Base-by-base conservation (phyloP, 768 basidiomycete genomes). In the Pleurotus platypus region DNA sequence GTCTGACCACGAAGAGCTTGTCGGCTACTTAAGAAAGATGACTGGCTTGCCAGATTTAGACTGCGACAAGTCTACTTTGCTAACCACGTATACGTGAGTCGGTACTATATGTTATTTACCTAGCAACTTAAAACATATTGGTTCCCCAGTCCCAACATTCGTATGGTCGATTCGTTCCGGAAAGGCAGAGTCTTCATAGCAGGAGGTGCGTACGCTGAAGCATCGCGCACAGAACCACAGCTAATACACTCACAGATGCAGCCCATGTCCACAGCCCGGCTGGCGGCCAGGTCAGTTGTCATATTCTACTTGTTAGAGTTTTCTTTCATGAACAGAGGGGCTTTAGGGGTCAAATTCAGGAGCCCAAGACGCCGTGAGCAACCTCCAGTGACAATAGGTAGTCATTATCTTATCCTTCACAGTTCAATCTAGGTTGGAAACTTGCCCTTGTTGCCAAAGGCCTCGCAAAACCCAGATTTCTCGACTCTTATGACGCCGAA, bases 81-180 rank as follows among this genome's bases (percentile, higher is more conserved):
- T 61, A 8, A 49, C 57, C 13, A 38, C 57, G 7, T 65, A 61
- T 45, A 46, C 58, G 62, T 66, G 27, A 18, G 15, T 46, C 6
- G 30, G 11, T 26, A 26, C 22, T 30, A 9, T 30, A 30, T 9
- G 9, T 7, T 30, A 2, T 30, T 9, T 6, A 30, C 27, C 27
- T 8, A 9, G 6, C 27, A 18, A 20, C 7, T 22, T 40, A 9
- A 18, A 39, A 35, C 15, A 37, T 51, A 9, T 9, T 4, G n/a
- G 1, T 7, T n/a, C 13, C 16, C 24, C 2, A 76, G 78, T 24
- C 70, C 75, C 7, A 77, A 75, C 58, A 69, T 78, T 42, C 64
- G 78, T 20, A 75, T 76, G 74, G 72, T 66, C 1, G 59, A 75
- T 46, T 69, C 62, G 30, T 74, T 78, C 59, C 57, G 64, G 15